phyloP scores from a whole-genome alignment of 768 basidiomycete genomes.

The Tremella yokohamensis region DNA sequence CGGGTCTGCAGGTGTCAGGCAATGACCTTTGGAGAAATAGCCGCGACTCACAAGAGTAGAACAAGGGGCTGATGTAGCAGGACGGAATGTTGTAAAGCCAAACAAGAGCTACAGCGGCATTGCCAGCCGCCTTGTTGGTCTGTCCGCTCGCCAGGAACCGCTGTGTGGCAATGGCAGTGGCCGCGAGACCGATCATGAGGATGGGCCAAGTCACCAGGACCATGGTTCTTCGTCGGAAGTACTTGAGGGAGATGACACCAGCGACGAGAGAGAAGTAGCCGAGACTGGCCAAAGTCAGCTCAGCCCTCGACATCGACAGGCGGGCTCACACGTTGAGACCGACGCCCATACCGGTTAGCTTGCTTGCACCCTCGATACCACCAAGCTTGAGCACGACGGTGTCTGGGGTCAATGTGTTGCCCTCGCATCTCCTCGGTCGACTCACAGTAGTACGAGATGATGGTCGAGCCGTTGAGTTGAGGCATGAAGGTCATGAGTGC shows the following conservation, averaged over 20 bases:
- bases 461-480: neutral
- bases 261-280: slow-evolving; percentile 1
- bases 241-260: slow-evolving; percentile 9
- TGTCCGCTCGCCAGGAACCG: slow-evolving; percentile 2
- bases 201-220: slow-evolving; percentile 12
- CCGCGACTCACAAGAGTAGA: neutral
- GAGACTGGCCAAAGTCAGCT: neutral
- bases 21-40: no score
- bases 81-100: slow-evolving; percentile 51
- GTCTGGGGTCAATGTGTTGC: neutral
- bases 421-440: neutral
- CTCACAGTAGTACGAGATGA: slow-evolving; percentile 5
- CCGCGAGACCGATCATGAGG: slow-evolving; percentile 9
- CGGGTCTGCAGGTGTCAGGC: neutral
- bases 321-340: slow-evolving; percentile 56
- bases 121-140: slow-evolving; percentile 43
- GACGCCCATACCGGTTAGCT: slow-evolving; percentile 75
- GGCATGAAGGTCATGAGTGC: neutral
- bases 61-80: slow-evolving; percentile 36
- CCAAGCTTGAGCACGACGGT: slow-evolving; percentile 52
- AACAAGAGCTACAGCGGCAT: slow-evolving; percentile 2
- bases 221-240: slow-evolving; percentile 14
- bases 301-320: no score
- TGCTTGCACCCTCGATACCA: slow-evolving; percentile 48
- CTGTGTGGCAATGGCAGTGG: slow-evolving; percentile 3